These are phyloP conservation scores for Fermentozyma sake DNA, from an alignment of 1,139 yeast genomes.

Conservation along the genomic window DNA sequence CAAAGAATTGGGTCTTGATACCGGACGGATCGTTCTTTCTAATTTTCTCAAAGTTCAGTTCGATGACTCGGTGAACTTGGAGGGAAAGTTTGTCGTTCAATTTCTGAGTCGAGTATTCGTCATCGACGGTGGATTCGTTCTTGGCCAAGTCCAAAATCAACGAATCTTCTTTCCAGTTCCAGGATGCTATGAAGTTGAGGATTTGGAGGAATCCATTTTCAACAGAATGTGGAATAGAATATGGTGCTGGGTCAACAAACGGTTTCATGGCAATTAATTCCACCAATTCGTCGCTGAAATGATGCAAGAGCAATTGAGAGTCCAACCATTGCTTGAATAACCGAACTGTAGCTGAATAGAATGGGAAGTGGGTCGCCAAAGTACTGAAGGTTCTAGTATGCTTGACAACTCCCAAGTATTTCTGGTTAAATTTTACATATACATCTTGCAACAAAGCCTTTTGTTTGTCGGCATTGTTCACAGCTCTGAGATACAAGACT, in stretches of 20 bases:
- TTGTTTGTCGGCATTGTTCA: conserved; percentile 54
- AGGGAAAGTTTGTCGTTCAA: conserved; percentile 63
- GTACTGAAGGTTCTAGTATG: conserved; percentile 78
- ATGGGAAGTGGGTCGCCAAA: conserved; percentile 68
- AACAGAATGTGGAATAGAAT: conserved; percentile 70
- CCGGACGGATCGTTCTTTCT: conserved; percentile 81
- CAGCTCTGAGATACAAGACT: conserved; percentile 63
- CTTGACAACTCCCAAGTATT: conserved; percentile 64
- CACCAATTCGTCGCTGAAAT: conserved; percentile 70
- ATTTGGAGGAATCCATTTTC: conserved; percentile 78
- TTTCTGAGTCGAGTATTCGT: conserved; percentile 27
- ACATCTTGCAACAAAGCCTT: conserved; percentile 57
- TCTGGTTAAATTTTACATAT: conserved; percentile 62
- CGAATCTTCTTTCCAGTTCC: conserved; percentile 96
- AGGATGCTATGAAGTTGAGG: conserved; percentile 62
- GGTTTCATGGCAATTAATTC: conserved; percentile 81
- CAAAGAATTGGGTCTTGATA: conserved; percentile 70
- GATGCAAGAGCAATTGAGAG: conserved; percentile 58
- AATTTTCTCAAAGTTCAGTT: conserved; percentile 57
- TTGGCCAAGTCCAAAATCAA: conserved; percentile 70
- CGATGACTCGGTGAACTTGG: conserved; percentile 58
- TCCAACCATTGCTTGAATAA: conserved; percentile 87
- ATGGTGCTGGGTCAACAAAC: conserved; percentile 85
- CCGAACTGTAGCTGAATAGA: conserved; percentile 76
- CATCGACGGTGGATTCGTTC: conserved; percentile 27